Evolutionary conservation across 768 basidiomycete genomes (phyloP).

Genomic region (Cantharellus cinnabarinus): DNA sequence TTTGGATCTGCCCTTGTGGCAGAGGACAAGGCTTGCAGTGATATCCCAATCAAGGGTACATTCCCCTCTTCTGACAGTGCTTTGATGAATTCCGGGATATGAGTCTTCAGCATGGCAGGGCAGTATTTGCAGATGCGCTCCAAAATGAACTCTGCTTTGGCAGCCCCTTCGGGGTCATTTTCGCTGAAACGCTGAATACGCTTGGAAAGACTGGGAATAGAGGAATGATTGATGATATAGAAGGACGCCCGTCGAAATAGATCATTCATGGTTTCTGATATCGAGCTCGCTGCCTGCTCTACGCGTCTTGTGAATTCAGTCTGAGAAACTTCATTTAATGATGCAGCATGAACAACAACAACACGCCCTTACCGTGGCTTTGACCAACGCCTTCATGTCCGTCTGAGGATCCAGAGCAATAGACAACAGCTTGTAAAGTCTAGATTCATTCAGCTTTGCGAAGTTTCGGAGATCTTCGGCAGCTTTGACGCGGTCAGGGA

Average conservation of each 20-base stretch:
- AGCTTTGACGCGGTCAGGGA: conserved; percentile 53
- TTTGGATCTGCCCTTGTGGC: conserved; percentile 20
- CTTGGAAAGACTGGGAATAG: conserved; percentile 61
- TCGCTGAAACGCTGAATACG: conserved; percentile 29
- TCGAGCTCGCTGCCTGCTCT: conserved; percentile 42
- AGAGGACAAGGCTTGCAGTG: conserved; percentile 58
- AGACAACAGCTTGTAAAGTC: conserved; percentile 69
- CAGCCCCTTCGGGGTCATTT: conserved; percentile 2
- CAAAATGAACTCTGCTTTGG: conserved; percentile 9
- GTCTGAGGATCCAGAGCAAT: conserved; percentile 68
- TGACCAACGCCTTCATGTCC: conserved; percentile 60
- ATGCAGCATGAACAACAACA: neutral
- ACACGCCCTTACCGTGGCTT: conserved; percentile 34
- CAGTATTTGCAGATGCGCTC: conserved; percentile 49
- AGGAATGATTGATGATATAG: conserved; percentile 66
- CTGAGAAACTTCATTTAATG: conserved; percentile 17
- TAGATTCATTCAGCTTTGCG: conserved; percentile 67
- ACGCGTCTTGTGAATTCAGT: conserved; percentile 60
- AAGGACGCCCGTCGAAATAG: conserved; percentile 53
- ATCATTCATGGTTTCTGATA: conserved; percentile 44
- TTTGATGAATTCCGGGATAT: conserved; percentile 57
- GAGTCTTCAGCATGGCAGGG: conserved; percentile 50
- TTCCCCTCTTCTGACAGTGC: conserved; percentile 42
- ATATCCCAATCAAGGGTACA: conserved; percentile 34
- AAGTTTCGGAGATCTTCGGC: conserved; percentile 62